Percentiles rank a stretch among this genome's conserved stretches.
Conservation (phyloP, 257 asterid species). For the Gentiana macrophylla region DNA sequence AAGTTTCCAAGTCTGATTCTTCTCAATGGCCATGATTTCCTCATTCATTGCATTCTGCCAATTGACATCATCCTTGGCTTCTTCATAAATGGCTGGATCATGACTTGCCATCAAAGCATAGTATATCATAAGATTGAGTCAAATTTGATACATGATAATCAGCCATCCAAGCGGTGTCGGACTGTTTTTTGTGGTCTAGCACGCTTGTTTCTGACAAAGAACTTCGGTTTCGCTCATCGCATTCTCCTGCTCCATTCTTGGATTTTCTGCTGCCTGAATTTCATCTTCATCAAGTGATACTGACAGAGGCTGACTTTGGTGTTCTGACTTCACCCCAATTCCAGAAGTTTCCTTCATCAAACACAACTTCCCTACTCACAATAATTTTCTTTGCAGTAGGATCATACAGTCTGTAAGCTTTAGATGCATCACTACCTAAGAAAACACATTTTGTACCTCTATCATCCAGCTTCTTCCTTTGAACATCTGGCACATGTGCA, state of each 20-base stretch:
- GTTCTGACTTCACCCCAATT: neutral
- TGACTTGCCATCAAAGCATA: too few species aligned
- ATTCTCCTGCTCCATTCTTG: neutral
- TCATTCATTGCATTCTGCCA: too few species aligned
- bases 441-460: neutral
- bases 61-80: too few species aligned
- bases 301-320: neutral
- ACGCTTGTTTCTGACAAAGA: neutral
- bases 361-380: neutral
- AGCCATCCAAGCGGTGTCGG: neutral
- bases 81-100: too few species aligned
- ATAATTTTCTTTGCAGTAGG: neutral
- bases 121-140: too few species aligned
- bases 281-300: too few species aligned
- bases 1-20: too few species aligned
- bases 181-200: neutral
- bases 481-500: neutral
- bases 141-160: too few species aligned
- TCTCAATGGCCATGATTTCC: too few species aligned
- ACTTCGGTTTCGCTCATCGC: neutral
- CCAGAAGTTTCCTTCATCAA: neutral
- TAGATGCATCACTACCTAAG: neutral
- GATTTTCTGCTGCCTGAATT: too few species aligned
- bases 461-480: neutral
- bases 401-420: neutral